Evolutionary conservation across 805 yeast genomes (phyloP), one percentile per base, ranked within the genome.

Genomic region (Zygoascus bituminiphila): DNA sequence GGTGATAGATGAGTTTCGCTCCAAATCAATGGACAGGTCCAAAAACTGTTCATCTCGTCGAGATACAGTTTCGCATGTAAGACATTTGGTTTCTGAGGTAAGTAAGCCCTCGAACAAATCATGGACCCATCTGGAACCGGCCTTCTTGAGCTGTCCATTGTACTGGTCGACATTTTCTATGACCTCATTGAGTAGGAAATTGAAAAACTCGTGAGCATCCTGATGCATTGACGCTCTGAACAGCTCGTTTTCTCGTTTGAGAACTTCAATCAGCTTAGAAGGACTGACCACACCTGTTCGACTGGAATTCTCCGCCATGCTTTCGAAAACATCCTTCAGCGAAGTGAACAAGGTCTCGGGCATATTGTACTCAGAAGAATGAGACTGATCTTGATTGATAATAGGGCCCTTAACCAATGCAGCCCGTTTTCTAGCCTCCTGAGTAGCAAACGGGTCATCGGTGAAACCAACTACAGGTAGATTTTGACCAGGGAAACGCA

Each of bases 141-240:
- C 21, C 15, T 33, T n/a, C n/a, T 24, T 24, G 43, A 10, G 22
- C 4, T 15, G 37, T 4, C 24, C 33, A 10, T 24, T 22, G 26
- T 25, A 15, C 25, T 39, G 22, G 46, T 72, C 75, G 23, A 74
- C 66, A 23, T 61, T 56, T 56, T 72, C 66, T 44, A 84, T 69
- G 15, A 84, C 73, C 53, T 85, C 88, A 64, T 93, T 93, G 46
- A 93, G 70, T 56, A 89, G 63, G 60, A 85, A 89, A 63, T 89
- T 91, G 61, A 89, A 74, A 65, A 93, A 93, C 67, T 93, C 98
- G 66, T 93, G 98, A 4, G 98, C 97, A 70, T 93, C 98, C 62
- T 93, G 98, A 63, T 93, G 98, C 96, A 88, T 89, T 39, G 85
- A 81, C 49, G 88, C 82, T 53, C 95, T 73, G 64, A 93, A 93